Percentiles rank a stretch among this genome's conserved stretches.
Conservation (phyloP, 2,329 filamentous ascomycete genomes). For the Sphaerulina musiva region DNA sequence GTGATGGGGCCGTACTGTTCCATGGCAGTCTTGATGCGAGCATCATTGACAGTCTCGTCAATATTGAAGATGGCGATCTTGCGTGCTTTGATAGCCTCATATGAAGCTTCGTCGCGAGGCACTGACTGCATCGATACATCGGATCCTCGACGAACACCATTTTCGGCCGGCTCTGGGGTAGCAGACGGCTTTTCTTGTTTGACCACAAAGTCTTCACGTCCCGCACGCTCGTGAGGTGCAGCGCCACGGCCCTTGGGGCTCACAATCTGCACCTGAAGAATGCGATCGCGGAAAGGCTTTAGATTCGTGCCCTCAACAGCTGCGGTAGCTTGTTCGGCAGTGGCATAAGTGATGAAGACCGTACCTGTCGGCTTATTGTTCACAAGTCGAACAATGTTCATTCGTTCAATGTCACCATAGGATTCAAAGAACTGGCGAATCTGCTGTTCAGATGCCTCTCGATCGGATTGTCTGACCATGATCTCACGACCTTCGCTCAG, state of each 20-base stretch:
- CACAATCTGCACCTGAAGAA: constrained; percentile 32
- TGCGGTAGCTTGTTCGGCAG: constrained; percentile 38
- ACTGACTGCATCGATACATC: constrained; percentile 28
- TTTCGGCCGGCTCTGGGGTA: constrained; percentile 23
- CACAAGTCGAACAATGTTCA: constrained; percentile 63
- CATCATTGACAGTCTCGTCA: constrained; percentile 86
- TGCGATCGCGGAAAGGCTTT: constrained; percentile 32
- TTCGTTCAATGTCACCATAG: constrained; percentile 66
- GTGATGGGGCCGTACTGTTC: constrained; percentile 64
- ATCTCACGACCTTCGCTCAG: constrained; percentile 83
- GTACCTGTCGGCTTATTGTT: constrained; percentile 67
- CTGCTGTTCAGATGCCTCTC: constrained; percentile 63
- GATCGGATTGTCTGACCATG: constrained; percentile 77
- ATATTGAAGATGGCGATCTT: constrained; percentile 78
- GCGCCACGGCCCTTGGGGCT: constrained; percentile 25
- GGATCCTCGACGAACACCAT: constrained; percentile 25
- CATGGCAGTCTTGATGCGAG: constrained; percentile 66
- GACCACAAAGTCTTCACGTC: constrained; percentile 30
- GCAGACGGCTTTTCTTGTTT: constrained; percentile 21
- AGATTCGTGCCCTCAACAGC: constrained; percentile 32
- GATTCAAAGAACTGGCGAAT: constrained; percentile 64
- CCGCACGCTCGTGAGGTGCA: constrained; percentile 27
- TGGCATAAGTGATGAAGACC: constrained; percentile 71
- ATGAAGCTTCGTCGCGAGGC: constrained; percentile 17
- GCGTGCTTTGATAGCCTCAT: constrained; percentile 45